These are phyloP conservation scores for Nepenthes gracilis DNA, from an alignment of 148 eudicot genomes.

Conservation along the genomic window DNA sequence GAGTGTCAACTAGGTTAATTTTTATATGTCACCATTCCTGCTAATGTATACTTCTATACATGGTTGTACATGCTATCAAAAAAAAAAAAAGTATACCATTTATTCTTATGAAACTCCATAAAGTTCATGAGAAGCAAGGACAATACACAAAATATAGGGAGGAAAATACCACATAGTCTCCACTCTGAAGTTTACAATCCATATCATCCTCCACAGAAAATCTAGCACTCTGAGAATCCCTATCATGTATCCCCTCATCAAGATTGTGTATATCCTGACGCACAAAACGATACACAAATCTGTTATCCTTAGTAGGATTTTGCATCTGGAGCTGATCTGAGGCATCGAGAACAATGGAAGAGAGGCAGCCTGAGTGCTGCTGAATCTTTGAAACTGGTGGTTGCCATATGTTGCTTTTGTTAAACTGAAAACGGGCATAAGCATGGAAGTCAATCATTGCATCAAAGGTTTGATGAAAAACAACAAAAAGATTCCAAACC, in stretches of 20 bases:
- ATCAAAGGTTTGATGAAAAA: neutral
- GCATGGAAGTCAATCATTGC: conserved; percentile 6
- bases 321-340: conserved; percentile 32
- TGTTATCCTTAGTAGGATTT: conserved; percentile 31
- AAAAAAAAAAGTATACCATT: no score
- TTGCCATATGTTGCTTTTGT: conserved; percentile 35
- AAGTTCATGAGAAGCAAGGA: no score
- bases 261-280: conserved; percentile 26
- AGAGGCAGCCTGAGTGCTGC: conserved; percentile 32
- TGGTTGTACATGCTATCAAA: neutral
- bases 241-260: conserved; percentile 11
- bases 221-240: conserved; percentile 17
- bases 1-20: no score
- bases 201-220: conserved; percentile 30
- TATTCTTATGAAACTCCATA: no score
- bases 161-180: conserved; percentile 84
- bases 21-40: no score
- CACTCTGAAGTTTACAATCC: conserved; percentile 47
- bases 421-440: conserved; percentile 26
- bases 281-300: conserved; percentile 62
- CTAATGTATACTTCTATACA: neutral
- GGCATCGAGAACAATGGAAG: conserved; percentile 67
- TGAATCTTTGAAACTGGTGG: conserved; percentile 29
- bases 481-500: conserved; percentile 24
- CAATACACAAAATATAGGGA: neutral